Evolutionary conservation across 306 rosid genomes (phyloP).

Genomic region (Vachellia pachyceras): DNA sequence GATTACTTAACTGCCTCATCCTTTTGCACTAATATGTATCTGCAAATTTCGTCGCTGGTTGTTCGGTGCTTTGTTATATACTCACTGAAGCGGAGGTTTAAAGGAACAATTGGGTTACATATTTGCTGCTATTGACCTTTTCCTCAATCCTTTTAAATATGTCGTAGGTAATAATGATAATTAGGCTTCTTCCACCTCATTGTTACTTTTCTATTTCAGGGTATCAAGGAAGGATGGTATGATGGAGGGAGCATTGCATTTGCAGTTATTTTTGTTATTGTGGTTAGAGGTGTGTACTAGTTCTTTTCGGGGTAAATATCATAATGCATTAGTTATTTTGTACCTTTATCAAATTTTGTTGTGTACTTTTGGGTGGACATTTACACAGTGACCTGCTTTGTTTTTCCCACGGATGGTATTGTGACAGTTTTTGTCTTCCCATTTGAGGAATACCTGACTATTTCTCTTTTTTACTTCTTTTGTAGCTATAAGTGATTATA

Average conservation of each 20-base stretch:
- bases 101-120: slow-evolving; percentile 1
- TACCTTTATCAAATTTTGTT: background rate
- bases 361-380: background rate
- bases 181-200: slow-evolving; percentile 22
- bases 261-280: slow-evolving; percentile 89
- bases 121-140: slow-evolving; percentile 6
- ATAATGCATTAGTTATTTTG: slow-evolving; percentile 14
- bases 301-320: slow-evolving; percentile 1
- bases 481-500: slow-evolving; percentile 84
- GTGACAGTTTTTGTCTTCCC: background rate
- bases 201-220: slow-evolving; percentile 54
- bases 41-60: too few relatives aligned
- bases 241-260: slow-evolving; percentile 97
- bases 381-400: slow-evolving; percentile 10
- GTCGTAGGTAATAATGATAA: slow-evolving; percentile 18
- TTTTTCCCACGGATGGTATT: slow-evolving; percentile 28
- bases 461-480: slow-evolving; percentile 16
- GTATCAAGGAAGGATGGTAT: slow-evolving; percentile 94
- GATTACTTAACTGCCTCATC: background rate
- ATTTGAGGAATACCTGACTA: slow-evolving; percentile 28
- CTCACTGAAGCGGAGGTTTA: too few relatives aligned
- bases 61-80: too few relatives aligned
- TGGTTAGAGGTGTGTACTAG: slow-evolving; percentile 69
- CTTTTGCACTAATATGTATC: background rate
- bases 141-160: slow-evolving; percentile 1